These are phyloP conservation scores for Erysiphe pulchra DNA, from an alignment of 2,329 filamentous ascomycete species.

Conservation along the genomic window DNA sequence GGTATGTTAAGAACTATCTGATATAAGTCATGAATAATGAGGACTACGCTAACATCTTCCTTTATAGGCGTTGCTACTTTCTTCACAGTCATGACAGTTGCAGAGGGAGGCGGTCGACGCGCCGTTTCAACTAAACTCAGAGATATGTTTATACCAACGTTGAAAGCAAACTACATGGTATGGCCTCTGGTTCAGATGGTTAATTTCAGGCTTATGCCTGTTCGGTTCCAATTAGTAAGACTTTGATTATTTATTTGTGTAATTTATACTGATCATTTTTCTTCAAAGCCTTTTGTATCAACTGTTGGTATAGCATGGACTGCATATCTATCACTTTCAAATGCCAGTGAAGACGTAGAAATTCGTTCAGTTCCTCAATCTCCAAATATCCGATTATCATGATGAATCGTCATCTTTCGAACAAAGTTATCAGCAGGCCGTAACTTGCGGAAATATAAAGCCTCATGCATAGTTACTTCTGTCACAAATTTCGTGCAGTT, in stretches of 20 bases:
- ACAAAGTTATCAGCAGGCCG: no score
- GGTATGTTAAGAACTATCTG: conserved; percentile 22
- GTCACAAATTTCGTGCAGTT: no score
- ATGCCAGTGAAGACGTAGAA: conserved; percentile 38
- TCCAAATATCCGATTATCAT: conserved; percentile 13
- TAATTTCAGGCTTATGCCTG: conserved; percentile 86
- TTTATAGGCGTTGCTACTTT: conserved; percentile 50
- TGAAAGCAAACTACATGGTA: conserved; percentile 86
- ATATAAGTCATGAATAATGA: background rate
- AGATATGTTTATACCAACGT: conserved; percentile 77
- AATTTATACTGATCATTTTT: background rate
- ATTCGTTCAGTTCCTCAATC: conserved; percentile 12
- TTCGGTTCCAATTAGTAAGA: conserved; percentile 88
- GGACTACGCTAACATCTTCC: background rate
- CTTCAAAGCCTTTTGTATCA: conserved; percentile 65
- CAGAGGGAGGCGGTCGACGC: conserved; percentile 67
- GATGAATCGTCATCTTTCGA: background rate
- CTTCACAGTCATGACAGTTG: conserved; percentile 89
- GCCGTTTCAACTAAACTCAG: conserved; percentile 65
- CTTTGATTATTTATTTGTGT: background rate
- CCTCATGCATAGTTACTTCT: no score
- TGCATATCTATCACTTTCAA: conserved; percentile 78
- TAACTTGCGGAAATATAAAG: no score
- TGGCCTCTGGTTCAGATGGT: conserved; percentile 93
- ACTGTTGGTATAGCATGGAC: conserved; percentile 95